phyloP scores from a whole-genome alignment of 441 rosid genomes.

The Populus hybrid region DNA sequence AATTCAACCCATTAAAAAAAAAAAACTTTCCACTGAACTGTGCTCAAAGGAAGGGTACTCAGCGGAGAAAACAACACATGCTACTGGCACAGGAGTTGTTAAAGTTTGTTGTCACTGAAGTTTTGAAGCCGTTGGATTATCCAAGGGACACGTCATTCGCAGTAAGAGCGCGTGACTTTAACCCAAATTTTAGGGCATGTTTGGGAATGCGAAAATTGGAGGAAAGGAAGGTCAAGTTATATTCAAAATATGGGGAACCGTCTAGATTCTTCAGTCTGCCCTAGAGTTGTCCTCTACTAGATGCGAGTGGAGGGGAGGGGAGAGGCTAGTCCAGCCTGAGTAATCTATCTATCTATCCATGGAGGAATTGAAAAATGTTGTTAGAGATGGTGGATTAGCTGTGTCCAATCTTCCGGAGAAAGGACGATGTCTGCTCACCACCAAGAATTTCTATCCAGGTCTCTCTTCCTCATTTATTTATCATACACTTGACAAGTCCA shows the following conservation, averaged over 20 bases:
- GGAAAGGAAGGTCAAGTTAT: not conserved
- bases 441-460: conserved; percentile 73
- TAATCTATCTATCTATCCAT: conserved; percentile 19
- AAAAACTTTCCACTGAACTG: not conserved
- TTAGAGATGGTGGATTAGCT: conserved; percentile 41
- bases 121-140: not conserved
- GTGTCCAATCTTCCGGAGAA: conserved; percentile 45
- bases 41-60: not conserved
- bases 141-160: not conserved
- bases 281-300: not conserved
- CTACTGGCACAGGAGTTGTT: not conserved
- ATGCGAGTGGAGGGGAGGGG: not conserved
- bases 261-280: not conserved
- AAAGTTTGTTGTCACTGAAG: conserved; percentile 1
- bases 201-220: not conserved
- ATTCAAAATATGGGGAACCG: not conserved
- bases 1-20: too few relatives aligned
- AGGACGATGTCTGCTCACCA: conserved; percentile 68
- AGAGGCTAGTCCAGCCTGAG: not conserved
- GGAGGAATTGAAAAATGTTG: conserved; percentile 56
- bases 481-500: not conserved
- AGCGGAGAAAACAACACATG: conserved; percentile 13
- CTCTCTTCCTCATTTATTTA: conserved; percentile 11
- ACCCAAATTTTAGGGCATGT: not conserved
- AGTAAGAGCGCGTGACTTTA: not conserved